phyloP scores from a whole-genome alignment of 495 filamentous ascomycete species.

The Penicillium pulvis region DNA sequence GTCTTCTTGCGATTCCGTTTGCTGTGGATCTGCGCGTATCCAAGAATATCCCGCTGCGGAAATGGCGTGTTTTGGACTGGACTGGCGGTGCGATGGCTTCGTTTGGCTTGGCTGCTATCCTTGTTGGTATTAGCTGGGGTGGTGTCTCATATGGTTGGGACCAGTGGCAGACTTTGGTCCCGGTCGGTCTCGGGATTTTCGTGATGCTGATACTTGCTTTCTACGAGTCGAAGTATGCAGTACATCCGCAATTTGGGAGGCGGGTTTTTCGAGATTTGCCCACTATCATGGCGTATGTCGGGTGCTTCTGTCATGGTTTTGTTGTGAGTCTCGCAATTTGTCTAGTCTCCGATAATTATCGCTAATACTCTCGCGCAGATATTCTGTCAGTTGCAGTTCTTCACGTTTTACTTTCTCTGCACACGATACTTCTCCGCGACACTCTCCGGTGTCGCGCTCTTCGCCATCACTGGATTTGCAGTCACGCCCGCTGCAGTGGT shows the following conservation, averaged over 20 bases:
- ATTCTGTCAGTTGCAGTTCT: conserved; percentile 57
- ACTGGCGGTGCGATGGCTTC: conserved; percentile 37
- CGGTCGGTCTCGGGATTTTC: conserved; percentile 53
- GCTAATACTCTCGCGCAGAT: conserved; percentile 27
- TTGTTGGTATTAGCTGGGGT: conserved; percentile 41
- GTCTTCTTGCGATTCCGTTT: conserved; percentile 39
- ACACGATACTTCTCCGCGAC: conserved; percentile 57
- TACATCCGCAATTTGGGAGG: conserved; percentile 56
- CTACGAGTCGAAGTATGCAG: conserved; percentile 48
- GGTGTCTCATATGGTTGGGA: conserved; percentile 37
- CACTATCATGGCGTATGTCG: conserved; percentile 43
- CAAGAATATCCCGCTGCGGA: conserved; percentile 29
- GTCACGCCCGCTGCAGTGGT: conserved; percentile 49
- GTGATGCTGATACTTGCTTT: conserved; percentile 45
- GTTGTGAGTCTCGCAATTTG: conserved; percentile 38
- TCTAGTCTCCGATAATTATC: conserved; percentile 1
- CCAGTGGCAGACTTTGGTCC: conserved; percentile 49
- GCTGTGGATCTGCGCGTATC: conserved; percentile 34
- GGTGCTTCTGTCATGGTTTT: conserved; percentile 54
- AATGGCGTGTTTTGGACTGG: conserved; percentile 39
- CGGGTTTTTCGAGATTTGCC: conserved; percentile 50
- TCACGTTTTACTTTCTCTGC: conserved; percentile 65
- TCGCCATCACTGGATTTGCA: conserved; percentile 47
- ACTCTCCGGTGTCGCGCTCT: conserved; percentile 59
- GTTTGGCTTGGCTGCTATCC: conserved; percentile 28